A percentile compares a stretch with the other conserved stretches of the same genome.
Evolutionary conservation across 1,139 yeast species (phyloP).

Genomic region (Magnusiomyces suaveolens): DNA sequence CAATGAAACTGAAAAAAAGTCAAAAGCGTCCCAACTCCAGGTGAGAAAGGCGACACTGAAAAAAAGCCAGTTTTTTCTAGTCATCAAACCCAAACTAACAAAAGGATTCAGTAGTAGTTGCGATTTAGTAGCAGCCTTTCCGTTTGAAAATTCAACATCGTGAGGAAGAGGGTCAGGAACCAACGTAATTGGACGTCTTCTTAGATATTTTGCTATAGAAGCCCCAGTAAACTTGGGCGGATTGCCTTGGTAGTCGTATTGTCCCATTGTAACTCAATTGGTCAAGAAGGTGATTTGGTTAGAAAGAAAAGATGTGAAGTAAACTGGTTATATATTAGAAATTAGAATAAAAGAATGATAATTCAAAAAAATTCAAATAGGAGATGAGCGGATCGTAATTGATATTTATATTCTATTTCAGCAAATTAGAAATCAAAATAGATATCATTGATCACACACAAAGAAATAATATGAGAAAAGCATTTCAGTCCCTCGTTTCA

Average conservation of each 20-base stretch:
- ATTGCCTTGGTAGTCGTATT: conserved; percentile 7
- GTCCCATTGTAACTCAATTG: conserved; percentile 1
- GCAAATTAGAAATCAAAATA: too few relatives aligned
- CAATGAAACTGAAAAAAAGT: conserved; percentile 61
- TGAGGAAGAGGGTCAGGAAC: conserved; percentile 1
- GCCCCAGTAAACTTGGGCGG: background rate
- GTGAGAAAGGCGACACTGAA: conserved; percentile 55
- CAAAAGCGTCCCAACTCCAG: conserved; percentile 77
- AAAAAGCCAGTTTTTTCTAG: conserved; percentile 47
- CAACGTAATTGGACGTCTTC: background rate
- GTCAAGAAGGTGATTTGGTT: too few relatives aligned
- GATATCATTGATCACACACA: too few relatives aligned
- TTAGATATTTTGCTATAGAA: background rate
- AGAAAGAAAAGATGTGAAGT: too few relatives aligned
- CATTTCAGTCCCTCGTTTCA: too few relatives aligned
- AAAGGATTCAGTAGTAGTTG: conserved; percentile 42
- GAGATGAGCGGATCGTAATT: too few relatives aligned
- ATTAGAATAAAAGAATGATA: too few relatives aligned
- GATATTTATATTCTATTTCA: too few relatives aligned
- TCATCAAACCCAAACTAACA: conserved; percentile 41
- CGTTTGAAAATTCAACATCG: conserved; percentile 19
- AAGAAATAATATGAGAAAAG: too few relatives aligned
- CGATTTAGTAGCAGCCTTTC: conserved; percentile 1
- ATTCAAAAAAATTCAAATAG: too few relatives aligned
- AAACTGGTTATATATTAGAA: too few relatives aligned